Percentiles rank a stretch among this genome's conserved stretches.
Evolutionary conservation across 805 yeast species (phyloP).

Genomic region (Kuraishia borneana): DNA sequence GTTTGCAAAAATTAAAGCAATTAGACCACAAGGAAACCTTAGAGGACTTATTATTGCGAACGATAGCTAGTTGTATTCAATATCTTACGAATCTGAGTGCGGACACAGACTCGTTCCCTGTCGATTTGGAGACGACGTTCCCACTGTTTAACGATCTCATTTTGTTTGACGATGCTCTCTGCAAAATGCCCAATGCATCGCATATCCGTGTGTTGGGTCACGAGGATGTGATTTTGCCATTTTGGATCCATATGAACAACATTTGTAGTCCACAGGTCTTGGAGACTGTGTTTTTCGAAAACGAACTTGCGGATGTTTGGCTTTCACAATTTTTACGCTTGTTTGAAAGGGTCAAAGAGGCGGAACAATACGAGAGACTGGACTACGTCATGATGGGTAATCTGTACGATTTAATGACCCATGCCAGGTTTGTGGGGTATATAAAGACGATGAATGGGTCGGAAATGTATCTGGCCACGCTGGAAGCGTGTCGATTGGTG

Average conservation of each 20-base stretch:
- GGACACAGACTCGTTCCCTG: not conserved
- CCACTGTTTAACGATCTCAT: not conserved
- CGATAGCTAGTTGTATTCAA: not conserved
- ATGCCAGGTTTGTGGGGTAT: slow-evolving; percentile 21
- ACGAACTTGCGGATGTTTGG: slow-evolving; percentile 5
- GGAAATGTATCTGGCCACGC: slow-evolving; percentile 24
- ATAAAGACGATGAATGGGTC: slow-evolving; percentile 9
- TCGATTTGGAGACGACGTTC: too few species aligned
- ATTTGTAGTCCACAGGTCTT: not conserved
- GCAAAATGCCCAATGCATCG: not conserved
- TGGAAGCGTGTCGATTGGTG: slow-evolving; percentile 22
- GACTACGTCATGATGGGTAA: slow-evolving; percentile 10
- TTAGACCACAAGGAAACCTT: not conserved
- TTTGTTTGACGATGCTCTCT: not conserved
- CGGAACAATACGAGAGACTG: slow-evolving; percentile 7
- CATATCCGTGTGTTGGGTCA: not conserved
- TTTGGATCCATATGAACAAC: slow-evolving; percentile 1
- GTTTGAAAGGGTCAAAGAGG: slow-evolving; percentile 4
- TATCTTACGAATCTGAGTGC: not conserved
- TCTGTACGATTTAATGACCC: slow-evolving; percentile 13
- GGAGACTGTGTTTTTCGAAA: slow-evolving; percentile 1
- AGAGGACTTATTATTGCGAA: not conserved
- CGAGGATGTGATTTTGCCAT: not conserved
- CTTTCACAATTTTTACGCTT: slow-evolving; percentile 3
- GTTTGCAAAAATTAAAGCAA: not conserved